These are phyloP conservation scores for Erigeron canadensis DNA, from an alignment of 129 eudicot species.

Conservation along the genomic window DNA sequence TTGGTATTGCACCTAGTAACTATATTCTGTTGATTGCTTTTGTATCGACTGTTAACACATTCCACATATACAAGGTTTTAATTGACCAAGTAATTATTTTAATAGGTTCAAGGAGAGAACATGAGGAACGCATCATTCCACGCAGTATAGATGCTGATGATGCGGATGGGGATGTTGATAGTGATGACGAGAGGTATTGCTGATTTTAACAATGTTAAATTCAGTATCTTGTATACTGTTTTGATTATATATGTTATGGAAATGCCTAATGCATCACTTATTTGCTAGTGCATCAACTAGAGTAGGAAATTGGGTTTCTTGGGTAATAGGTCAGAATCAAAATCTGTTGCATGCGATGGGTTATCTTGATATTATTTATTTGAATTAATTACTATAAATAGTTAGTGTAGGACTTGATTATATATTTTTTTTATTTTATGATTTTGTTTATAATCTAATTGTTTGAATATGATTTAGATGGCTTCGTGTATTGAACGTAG, in stretches of 20 bases:
- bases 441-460: background rate
- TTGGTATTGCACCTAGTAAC: slow-evolving; percentile 27
- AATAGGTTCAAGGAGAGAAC: slow-evolving; percentile 78
- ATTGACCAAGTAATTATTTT: slow-evolving; percentile 2
- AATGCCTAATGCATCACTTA: background rate
- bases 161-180: slow-evolving; percentile 71
- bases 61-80: background rate
- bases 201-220: background rate
- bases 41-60: background rate
- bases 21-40: background rate
- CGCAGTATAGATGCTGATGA: slow-evolving; percentile 96
- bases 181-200: slow-evolving; percentile 75
- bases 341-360: background rate
- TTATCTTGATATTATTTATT: too few relatives aligned
- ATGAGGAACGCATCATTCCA: slow-evolving; percentile 82
- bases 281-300: slow-evolving; percentile 15
- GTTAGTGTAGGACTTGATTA: background rate
- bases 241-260: background rate
- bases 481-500: background rate
- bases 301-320: background rate
- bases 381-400: too few relatives aligned
- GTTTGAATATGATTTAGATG: background rate
- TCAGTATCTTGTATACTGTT: background rate
- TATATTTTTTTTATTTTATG: background rate
- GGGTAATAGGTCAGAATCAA: too few relatives aligned